These are phyloP conservation scores for Misopates orontium DNA, from an alignment of 257 asterid species.

Conservation along the genomic window DNA sequence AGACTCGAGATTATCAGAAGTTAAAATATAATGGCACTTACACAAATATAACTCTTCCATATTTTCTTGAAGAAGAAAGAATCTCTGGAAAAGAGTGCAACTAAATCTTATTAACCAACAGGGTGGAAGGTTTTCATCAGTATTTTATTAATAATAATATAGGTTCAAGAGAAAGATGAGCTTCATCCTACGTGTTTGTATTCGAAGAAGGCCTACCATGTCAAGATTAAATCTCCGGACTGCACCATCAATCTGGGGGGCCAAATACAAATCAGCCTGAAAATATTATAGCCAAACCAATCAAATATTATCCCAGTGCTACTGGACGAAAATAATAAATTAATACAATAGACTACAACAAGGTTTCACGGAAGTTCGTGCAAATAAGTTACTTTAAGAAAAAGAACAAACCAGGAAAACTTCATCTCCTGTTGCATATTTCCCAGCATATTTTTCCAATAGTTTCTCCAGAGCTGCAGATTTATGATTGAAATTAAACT, in stretches of 20 bases:
- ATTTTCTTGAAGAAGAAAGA: background rate
- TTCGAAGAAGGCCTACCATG: conserved; percentile 41
- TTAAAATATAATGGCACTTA: too few species aligned
- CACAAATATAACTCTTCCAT: too few species aligned
- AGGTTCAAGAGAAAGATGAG: background rate
- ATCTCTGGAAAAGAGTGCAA: background rate
- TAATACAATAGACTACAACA: conserved; percentile 5
- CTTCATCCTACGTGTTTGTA: conserved; percentile 3
- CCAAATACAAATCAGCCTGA: conserved; percentile 80
- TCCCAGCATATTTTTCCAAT: conserved; percentile 61
- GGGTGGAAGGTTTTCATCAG: background rate
- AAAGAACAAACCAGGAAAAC: conserved; percentile 56
- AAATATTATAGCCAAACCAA: conserved; percentile 20
- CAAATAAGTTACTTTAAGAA: background rate
- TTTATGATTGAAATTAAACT: conserved; percentile 27
- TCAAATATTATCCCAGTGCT: conserved; percentile 1
- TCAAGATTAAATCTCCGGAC: conserved; percentile 54
- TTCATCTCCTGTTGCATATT: conserved; percentile 75
- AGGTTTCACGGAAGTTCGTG: background rate
- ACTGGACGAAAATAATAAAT: background rate
- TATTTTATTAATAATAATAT: background rate
- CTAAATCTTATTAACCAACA: background rate
- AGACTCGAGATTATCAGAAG: background rate
- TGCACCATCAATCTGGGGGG: conserved; percentile 71
- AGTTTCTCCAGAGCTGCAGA: conserved; percentile 74